These are phyloP conservation scores for Centrapalus pauciflorus DNA, from an alignment of 129 eudicot species.

Conservation along the genomic window DNA sequence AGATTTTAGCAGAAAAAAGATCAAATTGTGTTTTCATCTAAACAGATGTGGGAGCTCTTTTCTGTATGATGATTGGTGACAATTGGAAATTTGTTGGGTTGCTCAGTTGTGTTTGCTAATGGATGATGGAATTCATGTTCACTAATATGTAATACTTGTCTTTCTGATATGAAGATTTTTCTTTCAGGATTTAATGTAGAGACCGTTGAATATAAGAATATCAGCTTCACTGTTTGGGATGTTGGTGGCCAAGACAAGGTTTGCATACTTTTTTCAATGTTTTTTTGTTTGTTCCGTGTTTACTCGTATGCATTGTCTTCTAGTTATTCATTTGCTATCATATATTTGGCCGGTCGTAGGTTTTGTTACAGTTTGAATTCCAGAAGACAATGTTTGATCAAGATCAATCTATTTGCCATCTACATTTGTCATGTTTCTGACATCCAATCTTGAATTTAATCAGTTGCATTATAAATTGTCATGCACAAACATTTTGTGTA, in stretches of 20 bases:
- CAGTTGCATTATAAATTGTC: too few species aligned
- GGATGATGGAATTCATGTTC: neutral
- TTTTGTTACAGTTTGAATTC: neutral
- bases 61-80: neutral
- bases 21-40: too few species aligned
- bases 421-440: too few species aligned
- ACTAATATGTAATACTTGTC: neutral
- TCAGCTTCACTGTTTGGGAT: constrained; percentile 54
- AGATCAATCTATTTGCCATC: neutral
- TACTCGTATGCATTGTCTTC: neutral
- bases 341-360: neutral
- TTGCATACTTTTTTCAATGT: neutral
- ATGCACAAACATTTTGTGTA: too few species aligned
- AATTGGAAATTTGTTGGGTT: neutral
- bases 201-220: constrained; percentile 50
- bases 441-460: neutral
- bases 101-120: neutral
- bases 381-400: neutral
- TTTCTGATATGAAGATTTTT: neutral
- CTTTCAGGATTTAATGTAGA: constrained; percentile 41
- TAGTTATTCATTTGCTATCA: neutral
- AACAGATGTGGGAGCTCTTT: neutral
- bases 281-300: neutral
- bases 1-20: too few species aligned
- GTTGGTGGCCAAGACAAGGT: constrained; percentile 50